Percentiles rank a stretch among this genome's conserved stretches.
Evolutionary conservation across 139 green algal genomes (phyloP).

Genomic region (Closterium sp.): DNA sequence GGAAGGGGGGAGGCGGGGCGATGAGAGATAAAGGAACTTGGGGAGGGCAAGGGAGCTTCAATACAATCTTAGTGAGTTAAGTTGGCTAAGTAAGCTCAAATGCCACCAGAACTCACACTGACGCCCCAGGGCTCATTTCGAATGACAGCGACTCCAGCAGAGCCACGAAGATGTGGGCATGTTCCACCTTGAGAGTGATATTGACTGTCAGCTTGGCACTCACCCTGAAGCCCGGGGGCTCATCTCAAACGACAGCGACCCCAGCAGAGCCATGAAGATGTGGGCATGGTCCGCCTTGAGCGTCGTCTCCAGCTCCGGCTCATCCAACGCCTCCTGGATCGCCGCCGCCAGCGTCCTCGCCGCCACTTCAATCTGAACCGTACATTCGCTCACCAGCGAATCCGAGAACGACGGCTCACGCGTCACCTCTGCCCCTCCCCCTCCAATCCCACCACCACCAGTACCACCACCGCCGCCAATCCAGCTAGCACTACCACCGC

Average conservation of each 20-base stretch:
- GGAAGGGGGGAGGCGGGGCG: no score
- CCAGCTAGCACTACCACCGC: background rate
- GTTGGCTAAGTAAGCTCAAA: no score
- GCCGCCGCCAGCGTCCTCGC: background rate
- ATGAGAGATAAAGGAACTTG: no score
- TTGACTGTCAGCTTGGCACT: background rate
- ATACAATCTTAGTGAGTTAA: no score
- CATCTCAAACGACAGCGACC: background rate
- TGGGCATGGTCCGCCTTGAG: constrained; percentile 37
- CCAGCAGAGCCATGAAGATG: constrained; percentile 37
- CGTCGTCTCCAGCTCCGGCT: constrained; percentile 33
- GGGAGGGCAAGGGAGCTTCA: no score
- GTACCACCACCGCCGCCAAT: background rate
- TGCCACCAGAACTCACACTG: no score
- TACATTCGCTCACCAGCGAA: background rate
- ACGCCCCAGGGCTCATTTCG: background rate
- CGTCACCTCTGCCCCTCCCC: background rate
- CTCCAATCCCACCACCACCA: background rate
- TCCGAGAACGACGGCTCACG: background rate
- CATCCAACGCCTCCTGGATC: constrained; percentile 42
- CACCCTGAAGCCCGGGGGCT: background rate
- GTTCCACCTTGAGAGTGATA: no score
- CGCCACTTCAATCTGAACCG: background rate
- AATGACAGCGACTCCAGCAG: background rate
- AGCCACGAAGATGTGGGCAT: no score